These are phyloP conservation scores for Gyrodon lividus DNA, from an alignment of 768 basidiomycete species.

Conservation along the genomic window DNA sequence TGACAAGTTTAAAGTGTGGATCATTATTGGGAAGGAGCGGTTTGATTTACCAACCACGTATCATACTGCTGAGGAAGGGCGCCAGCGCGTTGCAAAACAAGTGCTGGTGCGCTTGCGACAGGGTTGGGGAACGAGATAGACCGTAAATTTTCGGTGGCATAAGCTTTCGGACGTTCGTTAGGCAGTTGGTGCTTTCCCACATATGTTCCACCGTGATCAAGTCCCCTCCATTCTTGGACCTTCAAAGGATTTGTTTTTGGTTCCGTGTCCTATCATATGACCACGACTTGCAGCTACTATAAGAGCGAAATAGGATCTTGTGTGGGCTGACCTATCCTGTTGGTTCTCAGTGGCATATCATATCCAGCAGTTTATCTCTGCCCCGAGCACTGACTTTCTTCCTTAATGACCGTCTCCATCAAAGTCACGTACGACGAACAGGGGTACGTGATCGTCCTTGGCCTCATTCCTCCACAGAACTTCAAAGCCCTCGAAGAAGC, in stretches of 20 bases:
- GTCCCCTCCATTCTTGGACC: neutral
- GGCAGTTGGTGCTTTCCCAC: neutral
- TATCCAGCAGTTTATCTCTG: neutral
- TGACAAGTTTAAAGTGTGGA: constrained; percentile 41
- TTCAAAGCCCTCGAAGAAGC: constrained; percentile 46
- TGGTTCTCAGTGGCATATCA: neutral
- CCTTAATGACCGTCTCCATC: constrained; percentile 16
- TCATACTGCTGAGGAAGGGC: constrained; percentile 37
- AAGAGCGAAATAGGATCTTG: no score
- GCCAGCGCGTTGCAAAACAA: constrained; percentile 44
- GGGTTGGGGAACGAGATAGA: no score
- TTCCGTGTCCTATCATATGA: neutral
- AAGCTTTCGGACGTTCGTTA: neutral
- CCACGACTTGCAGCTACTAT: neutral
- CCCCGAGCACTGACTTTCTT: neutral
- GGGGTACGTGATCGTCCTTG: constrained; percentile 64
- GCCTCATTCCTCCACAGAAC: constrained; percentile 46
- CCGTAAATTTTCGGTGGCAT: neutral
- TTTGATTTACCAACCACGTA: constrained; percentile 45
- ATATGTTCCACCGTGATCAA: neutral
- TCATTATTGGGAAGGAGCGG: constrained; percentile 43
- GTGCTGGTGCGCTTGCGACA: constrained; percentile 40
- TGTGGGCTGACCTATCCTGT: neutral
- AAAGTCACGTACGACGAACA: constrained; percentile 57
- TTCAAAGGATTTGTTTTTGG: neutral